Evolutionary conservation across 345 rosid genomes (phyloP).

Genomic region (Boechera divaricarpa): DNA sequence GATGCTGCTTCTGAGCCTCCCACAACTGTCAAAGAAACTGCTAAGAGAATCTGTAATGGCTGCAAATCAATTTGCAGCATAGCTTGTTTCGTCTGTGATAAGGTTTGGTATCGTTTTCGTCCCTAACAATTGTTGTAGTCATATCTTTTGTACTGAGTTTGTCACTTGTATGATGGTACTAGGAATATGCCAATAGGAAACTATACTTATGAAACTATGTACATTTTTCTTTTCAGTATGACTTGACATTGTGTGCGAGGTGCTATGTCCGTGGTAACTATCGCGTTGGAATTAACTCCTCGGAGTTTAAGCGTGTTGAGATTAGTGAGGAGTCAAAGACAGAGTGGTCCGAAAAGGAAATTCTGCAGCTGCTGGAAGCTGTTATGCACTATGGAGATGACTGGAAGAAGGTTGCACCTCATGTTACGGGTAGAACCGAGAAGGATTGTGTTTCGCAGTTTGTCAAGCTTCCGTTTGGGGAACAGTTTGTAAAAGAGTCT

Average conservation of each 20-base stretch:
- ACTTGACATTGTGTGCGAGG: conserved; percentile 88
- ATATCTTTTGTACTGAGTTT: neutral
- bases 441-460: conserved; percentile 84
- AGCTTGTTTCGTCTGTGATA: conserved; percentile 88
- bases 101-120: conserved; percentile 51
- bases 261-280: conserved; percentile 92
- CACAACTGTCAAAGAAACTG: conserved; percentile 47
- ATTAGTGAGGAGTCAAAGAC: conserved; percentile 68
- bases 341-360: conserved; percentile 87
- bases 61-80: conserved; percentile 84
- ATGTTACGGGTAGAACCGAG: conserved; percentile 81
- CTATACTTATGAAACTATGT: too few species aligned
- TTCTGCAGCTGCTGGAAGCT: conserved; percentile 78
- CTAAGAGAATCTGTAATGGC: conserved; percentile 72
- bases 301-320: conserved; percentile 90
- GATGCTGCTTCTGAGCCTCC: conserved; percentile 47
- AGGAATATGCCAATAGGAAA: neutral
- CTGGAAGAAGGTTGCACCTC: conserved; percentile 88
- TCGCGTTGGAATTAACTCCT: conserved; percentile 72
- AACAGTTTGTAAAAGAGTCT: conserved; percentile 56
- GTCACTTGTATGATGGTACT: neutral
- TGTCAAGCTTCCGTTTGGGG: conserved; percentile 87
- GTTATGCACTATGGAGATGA: conserved; percentile 82
- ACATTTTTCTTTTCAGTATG: conserved; percentile 55
- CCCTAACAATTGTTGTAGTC: neutral